Percentiles rank a stretch among this genome's conserved stretches.
Evolutionary conservation across 345 rosid genomes (phyloP).

Genomic region (Nephelium lappaceum): DNA sequence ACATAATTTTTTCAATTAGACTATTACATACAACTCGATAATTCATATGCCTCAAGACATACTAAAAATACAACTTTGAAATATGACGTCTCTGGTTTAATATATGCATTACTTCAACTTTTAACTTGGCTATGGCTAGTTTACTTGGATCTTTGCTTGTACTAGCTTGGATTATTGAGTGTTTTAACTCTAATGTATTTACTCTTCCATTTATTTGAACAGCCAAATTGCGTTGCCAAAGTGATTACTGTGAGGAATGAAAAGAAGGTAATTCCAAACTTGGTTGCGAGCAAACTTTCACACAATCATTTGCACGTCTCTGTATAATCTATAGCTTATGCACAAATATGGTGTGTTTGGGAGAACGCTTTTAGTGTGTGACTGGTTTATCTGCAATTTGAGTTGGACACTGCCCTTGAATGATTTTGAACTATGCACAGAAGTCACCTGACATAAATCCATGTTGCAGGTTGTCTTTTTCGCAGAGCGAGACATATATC

Average conservation of each 20-base stretch:
- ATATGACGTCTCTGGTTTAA: neutral
- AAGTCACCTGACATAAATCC: neutral
- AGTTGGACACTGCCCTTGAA: neutral
- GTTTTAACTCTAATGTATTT: constrained; percentile 14
- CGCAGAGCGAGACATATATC: constrained; percentile 56
- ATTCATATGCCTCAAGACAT: neutral
- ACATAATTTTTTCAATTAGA: neutral
- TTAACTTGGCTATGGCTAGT: neutral
- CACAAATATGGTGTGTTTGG: neutral
- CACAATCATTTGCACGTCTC: neutral
- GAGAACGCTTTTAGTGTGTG: too few relatives aligned
- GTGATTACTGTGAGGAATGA: constrained; percentile 56
- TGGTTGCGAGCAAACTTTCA: neutral
- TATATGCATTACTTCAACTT: neutral
- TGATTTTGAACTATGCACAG: neutral
- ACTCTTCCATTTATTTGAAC: constrained; percentile 24
- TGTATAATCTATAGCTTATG: too few relatives aligned
- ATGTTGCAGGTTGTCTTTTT: constrained; percentile 53
- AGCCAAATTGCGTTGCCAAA: constrained; percentile 66
- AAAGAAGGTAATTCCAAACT: constrained; percentile 46
- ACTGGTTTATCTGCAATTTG: too few relatives aligned
- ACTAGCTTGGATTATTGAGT: neutral
- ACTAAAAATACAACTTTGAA: too few relatives aligned
- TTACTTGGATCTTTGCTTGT: neutral
- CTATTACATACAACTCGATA: neutral